Evolutionary conservation across 495 filamentous ascomycete species (phyloP).

Genomic region (Podospora tetraspora): DNA sequence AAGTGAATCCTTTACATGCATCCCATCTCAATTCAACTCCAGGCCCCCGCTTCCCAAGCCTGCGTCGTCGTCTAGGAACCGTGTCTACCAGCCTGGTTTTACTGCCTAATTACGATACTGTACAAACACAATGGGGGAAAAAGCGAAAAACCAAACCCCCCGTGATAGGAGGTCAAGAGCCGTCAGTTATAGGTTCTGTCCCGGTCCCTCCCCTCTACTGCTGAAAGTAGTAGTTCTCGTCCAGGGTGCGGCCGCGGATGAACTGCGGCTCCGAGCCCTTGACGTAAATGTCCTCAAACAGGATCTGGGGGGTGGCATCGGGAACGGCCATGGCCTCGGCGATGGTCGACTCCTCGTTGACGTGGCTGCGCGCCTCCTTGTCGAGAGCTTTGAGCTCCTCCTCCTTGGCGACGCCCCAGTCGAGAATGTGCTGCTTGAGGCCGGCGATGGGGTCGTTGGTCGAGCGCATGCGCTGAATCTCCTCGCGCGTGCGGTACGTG

Average conservation of each 20-base stretch:
- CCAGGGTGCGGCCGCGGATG: constrained; percentile 80
- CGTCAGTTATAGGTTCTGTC: not conserved
- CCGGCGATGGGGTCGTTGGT: constrained; percentile 98
- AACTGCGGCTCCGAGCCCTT: constrained; percentile 82
- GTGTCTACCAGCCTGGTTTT: constrained; percentile 6
- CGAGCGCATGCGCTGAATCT: constrained; percentile 98
- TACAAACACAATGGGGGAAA: constrained; percentile 7
- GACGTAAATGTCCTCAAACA: constrained; percentile 98
- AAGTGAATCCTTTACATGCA: not conserved
- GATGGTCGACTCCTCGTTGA: constrained; percentile 84
- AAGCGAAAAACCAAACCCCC: constrained; percentile 4
- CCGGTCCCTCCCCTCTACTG: constrained; percentile 6
- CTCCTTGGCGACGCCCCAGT: constrained; percentile 87
- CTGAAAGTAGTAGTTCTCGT: constrained; percentile 86
- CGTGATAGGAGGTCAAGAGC: not conserved
- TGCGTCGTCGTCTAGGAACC: constrained; percentile 9
- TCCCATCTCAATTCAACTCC: not conserved
- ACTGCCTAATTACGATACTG: constrained; percentile 13
- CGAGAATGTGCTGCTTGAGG: constrained; percentile 93
- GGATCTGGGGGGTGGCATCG: constrained; percentile 66
- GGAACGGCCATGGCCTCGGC: constrained; percentile 83
- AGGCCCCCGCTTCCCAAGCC: not conserved
- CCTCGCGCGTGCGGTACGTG: constrained; percentile 97
- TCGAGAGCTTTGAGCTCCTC: constrained; percentile 96
- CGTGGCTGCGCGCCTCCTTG: constrained; percentile 76